These are phyloP conservation scores for Guillardia theta DNA, from an alignment of 78 protist genomes.

Conservation along the genomic window DNA sequence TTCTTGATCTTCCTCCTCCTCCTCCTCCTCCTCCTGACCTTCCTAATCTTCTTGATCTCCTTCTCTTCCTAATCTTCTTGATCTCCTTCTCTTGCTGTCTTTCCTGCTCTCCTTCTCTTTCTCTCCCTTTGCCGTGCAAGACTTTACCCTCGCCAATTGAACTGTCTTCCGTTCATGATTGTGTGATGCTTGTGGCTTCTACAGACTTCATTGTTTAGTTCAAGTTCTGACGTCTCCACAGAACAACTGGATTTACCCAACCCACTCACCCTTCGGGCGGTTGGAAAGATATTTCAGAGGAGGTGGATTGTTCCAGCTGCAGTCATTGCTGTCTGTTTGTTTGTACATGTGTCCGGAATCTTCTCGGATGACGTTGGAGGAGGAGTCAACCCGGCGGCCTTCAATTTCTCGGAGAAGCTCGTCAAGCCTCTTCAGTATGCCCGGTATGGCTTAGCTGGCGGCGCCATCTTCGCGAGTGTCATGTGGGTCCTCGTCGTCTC, in stretches of 20 bases:
- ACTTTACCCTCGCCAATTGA: too few species aligned
- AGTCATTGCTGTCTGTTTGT: not conserved
- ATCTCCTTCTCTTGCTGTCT: too few species aligned
- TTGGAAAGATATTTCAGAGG: not conserved
- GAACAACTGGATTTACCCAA: not conserved
- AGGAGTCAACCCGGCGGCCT: not conserved
- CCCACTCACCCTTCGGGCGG: not conserved
- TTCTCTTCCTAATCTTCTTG: too few species aligned
- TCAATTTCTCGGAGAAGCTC: not conserved
- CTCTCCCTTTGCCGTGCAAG: too few species aligned
- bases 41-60: too few species aligned
- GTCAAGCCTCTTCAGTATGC: not conserved
- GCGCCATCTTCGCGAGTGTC: not conserved
- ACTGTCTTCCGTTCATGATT: too few species aligned
- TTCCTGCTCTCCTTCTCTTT: too few species aligned
- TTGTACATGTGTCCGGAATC: not conserved
- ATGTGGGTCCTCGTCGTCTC: not conserved
- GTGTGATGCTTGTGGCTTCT: too few species aligned
- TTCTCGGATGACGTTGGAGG: not conserved
- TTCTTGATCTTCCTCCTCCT: too few species aligned
- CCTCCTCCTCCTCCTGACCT: too few species aligned
- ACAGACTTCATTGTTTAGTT: too few species aligned
- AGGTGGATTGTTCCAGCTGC: not conserved
- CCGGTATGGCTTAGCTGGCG: not conserved
- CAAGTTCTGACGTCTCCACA: too few species aligned